Evolutionary conservation across 2,329 filamentous ascomycete species (phyloP), one percentile per base, ranked within the genome.

Genomic region (Endothia cerciana): DNA sequence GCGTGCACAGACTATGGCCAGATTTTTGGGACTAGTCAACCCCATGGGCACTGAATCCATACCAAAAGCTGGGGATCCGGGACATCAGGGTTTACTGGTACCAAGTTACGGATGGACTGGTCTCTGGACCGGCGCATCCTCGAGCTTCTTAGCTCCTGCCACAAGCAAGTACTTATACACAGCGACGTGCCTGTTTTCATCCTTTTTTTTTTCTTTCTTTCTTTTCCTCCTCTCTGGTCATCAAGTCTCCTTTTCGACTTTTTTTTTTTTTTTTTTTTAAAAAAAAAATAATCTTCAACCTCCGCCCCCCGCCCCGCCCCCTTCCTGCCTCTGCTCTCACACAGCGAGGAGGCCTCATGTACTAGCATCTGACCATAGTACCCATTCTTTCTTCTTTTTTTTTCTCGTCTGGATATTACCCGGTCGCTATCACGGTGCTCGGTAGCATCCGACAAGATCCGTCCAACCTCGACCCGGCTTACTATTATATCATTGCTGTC

Each of bases 11-110:
- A 28, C 28, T 11, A 33, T 33, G 49, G 49, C 49, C 30, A 55
- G 51, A 55, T 13, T 19, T n/a, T 33, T 55, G 2, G 13, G 28
- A 6, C 51, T 36, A 3, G 15, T 55, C 15, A 55, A 55, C 51
- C 51, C 51, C 51, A 55, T 55, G 51, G 51, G 51, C 51, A 55
- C 28, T 6, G 47, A 22, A 30, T 51, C 22, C 25, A 13, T 51
- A 11, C 10, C 4, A 51, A 17, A 51, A 51, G 47, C 47, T 51
- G 47, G 47, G 28, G 47, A 51, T 11, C 4, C 47, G 47, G 47
- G 47, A 15, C 22, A 17, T 13, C 13, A 17, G 22, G 13, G 17
- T 2, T 30, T 22, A 28, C 51, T 55, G 13, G 19, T 15, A 11
- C 41, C 13, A 43, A 11, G 13, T 43, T 28, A 1, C 47, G 22